Percentiles rank a stretch among this genome's conserved stretches.
These are phyloP conservation scores for Colletotrichum tabaci DNA, from an alignment of 2,329 filamentous ascomycete genomes.

Conservation along the genomic window DNA sequence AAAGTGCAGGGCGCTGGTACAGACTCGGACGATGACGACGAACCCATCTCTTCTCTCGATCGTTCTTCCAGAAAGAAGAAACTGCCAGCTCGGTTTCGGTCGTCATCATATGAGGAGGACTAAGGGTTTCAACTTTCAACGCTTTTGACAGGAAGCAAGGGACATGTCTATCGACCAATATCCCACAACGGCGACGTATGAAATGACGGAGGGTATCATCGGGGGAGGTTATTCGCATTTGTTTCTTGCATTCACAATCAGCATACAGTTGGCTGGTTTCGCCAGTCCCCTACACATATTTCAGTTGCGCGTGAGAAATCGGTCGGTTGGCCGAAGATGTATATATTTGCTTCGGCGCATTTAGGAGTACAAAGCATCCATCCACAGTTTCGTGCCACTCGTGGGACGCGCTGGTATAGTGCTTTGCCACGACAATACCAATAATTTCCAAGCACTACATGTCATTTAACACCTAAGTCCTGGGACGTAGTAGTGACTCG, in stretches of 20 bases:
- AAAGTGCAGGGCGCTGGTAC: slow-evolving; percentile 22
- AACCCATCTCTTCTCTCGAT: slow-evolving; percentile 12
- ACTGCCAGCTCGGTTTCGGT: slow-evolving; percentile 36
- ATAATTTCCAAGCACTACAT: slow-evolving; percentile 21
- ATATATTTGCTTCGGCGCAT: slow-evolving; percentile 22
- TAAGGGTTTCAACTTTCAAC: slow-evolving; percentile 5
- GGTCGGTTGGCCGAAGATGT: not conserved
- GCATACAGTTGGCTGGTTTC: slow-evolving; percentile 12
- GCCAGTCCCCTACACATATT: slow-evolving; percentile 1
- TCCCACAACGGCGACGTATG: not conserved
- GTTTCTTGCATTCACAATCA: slow-evolving; percentile 17
- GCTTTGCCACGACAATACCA: slow-evolving; percentile 7
- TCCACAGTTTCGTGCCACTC: not conserved
- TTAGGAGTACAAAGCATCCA: slow-evolving; percentile 34
- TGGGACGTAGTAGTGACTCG: too few relatives aligned
- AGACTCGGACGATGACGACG: slow-evolving; percentile 35
- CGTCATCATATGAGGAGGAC: slow-evolving; percentile 30
- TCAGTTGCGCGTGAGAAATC: not conserved
- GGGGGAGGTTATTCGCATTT: slow-evolving; percentile 22
- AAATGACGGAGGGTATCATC: slow-evolving; percentile 4
- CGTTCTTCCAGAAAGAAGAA: slow-evolving; percentile 32
- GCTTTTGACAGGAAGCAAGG: not conserved
- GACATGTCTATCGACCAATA: not conserved
- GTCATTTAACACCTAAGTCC: not conserved
- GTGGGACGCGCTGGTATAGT: slow-evolving; percentile 5